Evolutionary conservation across 2,329 filamentous ascomycete species (phyloP).

Genomic region (Apiospora kogelbergensis): DNA sequence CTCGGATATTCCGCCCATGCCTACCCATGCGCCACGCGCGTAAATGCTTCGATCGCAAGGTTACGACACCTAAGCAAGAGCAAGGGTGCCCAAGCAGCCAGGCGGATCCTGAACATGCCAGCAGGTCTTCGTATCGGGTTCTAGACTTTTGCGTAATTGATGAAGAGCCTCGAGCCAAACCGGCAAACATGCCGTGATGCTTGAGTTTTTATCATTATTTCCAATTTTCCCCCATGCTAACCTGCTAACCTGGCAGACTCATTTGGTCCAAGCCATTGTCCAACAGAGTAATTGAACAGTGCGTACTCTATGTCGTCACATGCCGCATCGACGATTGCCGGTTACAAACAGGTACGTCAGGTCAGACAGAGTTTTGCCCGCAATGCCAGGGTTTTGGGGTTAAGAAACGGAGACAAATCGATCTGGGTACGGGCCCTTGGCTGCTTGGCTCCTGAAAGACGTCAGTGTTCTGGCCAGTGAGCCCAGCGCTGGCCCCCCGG

Average conservation of each 20-base stretch:
- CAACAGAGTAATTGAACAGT: neutral
- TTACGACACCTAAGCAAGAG: neutral
- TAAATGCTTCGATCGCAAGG: neutral
- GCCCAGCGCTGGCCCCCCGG: neutral
- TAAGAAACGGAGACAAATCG: neutral
- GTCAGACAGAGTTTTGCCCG: neutral
- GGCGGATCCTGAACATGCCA: neutral
- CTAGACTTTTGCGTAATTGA: neutral
- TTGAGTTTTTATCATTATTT: neutral
- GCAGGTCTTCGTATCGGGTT: neutral
- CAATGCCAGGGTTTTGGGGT: neutral
- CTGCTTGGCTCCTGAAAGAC: neutral
- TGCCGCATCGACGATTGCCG: neutral
- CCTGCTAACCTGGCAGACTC: neutral
- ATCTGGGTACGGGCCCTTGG: neutral
- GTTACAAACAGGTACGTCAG: neutral
- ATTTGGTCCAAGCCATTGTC: neutral
- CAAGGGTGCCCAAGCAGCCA: neutral
- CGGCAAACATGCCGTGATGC: neutral
- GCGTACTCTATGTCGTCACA: neutral
- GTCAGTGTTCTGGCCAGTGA: neutral
- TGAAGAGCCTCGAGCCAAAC: neutral
- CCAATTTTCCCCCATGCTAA: neutral
- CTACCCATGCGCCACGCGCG: neutral
- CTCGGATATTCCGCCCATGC: neutral